Evolutionary conservation across 495 filamentous ascomycete species (phyloP).

Genomic region (Talaromyces liani): DNA sequence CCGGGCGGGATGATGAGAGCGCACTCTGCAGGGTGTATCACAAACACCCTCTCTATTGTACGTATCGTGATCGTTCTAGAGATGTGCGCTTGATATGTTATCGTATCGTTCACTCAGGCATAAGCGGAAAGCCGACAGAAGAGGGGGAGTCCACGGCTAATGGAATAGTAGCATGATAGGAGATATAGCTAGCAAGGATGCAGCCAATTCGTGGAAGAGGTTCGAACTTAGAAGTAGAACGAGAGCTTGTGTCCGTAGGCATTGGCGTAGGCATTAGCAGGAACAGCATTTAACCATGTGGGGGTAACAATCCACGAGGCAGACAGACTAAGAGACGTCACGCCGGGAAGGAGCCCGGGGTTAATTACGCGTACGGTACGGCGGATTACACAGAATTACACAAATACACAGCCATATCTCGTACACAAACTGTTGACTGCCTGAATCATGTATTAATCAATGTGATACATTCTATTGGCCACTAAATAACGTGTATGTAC

Average conservation of each 20-base stretch:
- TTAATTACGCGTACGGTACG: neutral
- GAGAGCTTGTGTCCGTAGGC: neutral
- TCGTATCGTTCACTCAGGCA: neutral
- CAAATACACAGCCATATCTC: neutral
- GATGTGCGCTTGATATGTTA: neutral
- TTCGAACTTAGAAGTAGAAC: neutral
- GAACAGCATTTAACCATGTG: neutral
- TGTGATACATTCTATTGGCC: neutral
- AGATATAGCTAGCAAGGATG: neutral
- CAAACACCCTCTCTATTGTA: neutral
- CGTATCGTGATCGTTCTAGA: neutral
- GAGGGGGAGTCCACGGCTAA: neutral
- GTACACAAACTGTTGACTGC: neutral
- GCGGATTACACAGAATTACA: neutral
- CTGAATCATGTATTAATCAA: neutral
- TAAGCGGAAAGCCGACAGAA: neutral
- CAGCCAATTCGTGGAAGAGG: neutral
- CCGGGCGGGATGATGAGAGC: neutral
- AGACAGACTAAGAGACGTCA: neutral
- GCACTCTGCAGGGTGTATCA: neutral
- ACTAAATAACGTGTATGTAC: neutral
- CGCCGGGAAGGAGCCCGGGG: neutral
- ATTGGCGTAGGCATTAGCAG: neutral
- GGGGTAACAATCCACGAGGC: neutral
- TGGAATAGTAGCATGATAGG: neutral